These are phyloP conservation scores for Colletotrichum truncatum DNA, from an alignment of 2,329 filamentous ascomycete species.

Conservation along the genomic window DNA sequence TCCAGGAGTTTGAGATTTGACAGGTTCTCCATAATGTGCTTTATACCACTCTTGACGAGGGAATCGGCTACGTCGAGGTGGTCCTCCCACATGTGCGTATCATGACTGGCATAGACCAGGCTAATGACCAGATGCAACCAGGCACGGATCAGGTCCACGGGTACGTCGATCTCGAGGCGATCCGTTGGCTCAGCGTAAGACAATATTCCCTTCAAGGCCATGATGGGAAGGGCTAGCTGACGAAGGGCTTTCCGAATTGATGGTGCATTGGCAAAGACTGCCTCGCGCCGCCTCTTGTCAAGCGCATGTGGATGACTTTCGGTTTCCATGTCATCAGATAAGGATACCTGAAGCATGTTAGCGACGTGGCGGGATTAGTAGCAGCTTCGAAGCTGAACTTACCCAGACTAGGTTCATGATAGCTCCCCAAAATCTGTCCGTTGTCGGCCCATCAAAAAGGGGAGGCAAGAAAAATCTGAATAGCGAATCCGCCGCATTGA, in stretches of 20 bases:
- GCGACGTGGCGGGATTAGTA: not conserved
- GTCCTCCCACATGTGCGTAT: conserved; percentile 35
- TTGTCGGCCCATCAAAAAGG: conserved; percentile 45
- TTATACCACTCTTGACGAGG: conserved; percentile 46
- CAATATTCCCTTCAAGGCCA: conserved; percentile 34
- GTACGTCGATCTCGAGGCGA: conserved; percentile 39
- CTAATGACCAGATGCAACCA: conserved; percentile 54
- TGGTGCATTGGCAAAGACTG: conserved; percentile 20
- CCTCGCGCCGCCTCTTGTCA: conserved; percentile 2
- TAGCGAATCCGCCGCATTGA: conserved; percentile 49
- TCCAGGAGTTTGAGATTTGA: conserved; percentile 43
- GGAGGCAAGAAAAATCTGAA: conserved; percentile 54
- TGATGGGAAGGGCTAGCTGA: conserved; percentile 26
- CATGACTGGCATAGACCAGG: conserved; percentile 39
- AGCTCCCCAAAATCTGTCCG: conserved; percentile 55
- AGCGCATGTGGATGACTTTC: not conserved
- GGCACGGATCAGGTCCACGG: conserved; percentile 46
- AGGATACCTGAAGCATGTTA: not conserved
- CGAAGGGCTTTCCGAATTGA: conserved; percentile 19
- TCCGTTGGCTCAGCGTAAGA: conserved; percentile 27
- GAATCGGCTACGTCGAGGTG: conserved; percentile 41
- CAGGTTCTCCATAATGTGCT: conserved; percentile 45
- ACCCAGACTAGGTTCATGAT: conserved; percentile 41
- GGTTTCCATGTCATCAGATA: not conserved
- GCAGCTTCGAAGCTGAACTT: conserved; percentile 8